Percentiles rank a stretch among this genome's conserved stretches.
Conservation (phyloP, 1,139 yeast genomes). For the Kodamaea sp. region DNA sequence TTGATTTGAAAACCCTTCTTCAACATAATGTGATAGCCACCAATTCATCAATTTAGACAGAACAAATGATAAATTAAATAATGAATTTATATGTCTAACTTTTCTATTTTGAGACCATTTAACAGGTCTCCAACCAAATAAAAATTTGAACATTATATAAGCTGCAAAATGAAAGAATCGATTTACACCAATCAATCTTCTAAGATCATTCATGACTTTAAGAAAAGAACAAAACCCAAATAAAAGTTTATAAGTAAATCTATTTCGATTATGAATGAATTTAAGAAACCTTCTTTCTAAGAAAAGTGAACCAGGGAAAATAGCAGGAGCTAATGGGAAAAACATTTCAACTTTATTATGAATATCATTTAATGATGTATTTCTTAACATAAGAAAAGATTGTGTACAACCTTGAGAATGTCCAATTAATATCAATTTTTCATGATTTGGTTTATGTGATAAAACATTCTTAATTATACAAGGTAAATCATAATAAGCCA, state of each 20-base stretch:
- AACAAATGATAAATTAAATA: constrained; percentile 83
- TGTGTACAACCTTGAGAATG: constrained; percentile 97
- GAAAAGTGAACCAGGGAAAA: constrained; percentile 75
- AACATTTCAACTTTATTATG: constrained; percentile 60
- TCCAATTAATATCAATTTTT: constrained; percentile 61
- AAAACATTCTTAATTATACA: constrained; percentile 63
- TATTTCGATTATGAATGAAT: constrained; percentile 47
- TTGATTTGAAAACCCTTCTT: constrained; percentile 40
- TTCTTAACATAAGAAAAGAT: constrained; percentile 55
- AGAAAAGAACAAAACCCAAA: constrained; percentile 63
- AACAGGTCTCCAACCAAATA: constrained; percentile 81
- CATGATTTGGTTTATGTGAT: constrained; percentile 34
- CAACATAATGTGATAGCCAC: constrained; percentile 64
- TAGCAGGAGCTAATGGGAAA: constrained; percentile 84
- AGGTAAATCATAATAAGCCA: constrained; percentile 77
- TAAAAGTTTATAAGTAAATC: constrained; percentile 37
- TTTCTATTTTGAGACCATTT: constrained; percentile 63
- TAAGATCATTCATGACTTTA: constrained; percentile 52
- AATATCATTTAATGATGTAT: constrained; percentile 25
- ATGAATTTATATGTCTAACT: constrained; percentile 66
- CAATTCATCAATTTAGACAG: constrained; percentile 81
- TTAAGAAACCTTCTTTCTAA: constrained; percentile 53
- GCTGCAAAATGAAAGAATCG: constrained; percentile 58
- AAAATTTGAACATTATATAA: constrained; percentile 74
- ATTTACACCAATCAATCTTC: constrained; percentile 44